phyloP scores from a whole-genome alignment of 2,329 filamentous ascomycete species.

The Venturia nashicola region DNA sequence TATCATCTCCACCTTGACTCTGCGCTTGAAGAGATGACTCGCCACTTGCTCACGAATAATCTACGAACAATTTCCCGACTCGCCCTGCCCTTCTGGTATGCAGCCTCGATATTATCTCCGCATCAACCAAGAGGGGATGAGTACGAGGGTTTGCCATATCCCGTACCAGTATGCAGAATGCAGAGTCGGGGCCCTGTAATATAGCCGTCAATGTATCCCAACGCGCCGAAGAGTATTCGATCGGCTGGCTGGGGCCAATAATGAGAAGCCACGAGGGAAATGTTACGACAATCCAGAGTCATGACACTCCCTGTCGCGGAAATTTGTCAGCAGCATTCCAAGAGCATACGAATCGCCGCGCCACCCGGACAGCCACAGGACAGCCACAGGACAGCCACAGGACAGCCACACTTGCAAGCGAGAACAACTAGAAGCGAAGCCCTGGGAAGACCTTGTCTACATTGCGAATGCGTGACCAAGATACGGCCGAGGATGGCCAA shows the following conservation, averaged over 20 bases:
- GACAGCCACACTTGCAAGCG: too few relatives aligned
- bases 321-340: background rate
- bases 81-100: background rate
- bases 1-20: background rate
- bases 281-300: background rate
- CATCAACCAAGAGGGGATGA: background rate
- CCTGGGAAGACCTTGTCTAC: too few relatives aligned
- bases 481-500: background rate
- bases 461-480: background rate
- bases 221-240: background rate
- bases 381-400: too few relatives aligned
- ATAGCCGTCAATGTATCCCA: background rate
- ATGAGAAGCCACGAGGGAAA: background rate
- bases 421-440: too few relatives aligned
- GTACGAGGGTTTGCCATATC: background rate
- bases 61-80: too few relatives aligned
- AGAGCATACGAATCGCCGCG: background rate
- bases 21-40: background rate
- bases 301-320: background rate
- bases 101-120: background rate
- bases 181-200: background rate
- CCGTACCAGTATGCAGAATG: background rate
- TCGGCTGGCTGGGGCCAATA: background rate
- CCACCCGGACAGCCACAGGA: background rate
- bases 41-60: too few relatives aligned